phyloP scores from a whole-genome alignment of 2,329 filamentous ascomycete genomes.

The Corinectria fuckeliana region DNA sequence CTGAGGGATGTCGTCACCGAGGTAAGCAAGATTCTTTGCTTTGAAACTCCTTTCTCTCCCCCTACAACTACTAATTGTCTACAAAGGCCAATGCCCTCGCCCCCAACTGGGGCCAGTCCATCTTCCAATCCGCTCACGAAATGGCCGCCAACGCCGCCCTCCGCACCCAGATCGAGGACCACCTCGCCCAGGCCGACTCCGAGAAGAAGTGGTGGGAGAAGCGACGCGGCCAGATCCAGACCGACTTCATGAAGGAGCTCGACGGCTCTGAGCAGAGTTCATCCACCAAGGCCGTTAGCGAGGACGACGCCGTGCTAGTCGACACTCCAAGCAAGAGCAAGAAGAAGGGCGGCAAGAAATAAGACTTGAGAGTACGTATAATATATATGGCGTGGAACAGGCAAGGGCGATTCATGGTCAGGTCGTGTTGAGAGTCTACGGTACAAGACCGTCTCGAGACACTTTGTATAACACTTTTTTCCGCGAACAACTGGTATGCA shows the following conservation, averaged over 20 bases:
- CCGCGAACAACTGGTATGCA: constrained; percentile 1
- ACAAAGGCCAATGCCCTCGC: constrained; percentile 87
- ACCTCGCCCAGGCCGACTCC: constrained; percentile 71
- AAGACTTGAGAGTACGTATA: constrained; percentile 1
- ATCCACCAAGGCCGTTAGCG: constrained; percentile 46
- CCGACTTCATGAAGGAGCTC: constrained; percentile 85
- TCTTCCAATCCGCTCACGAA: constrained; percentile 98
- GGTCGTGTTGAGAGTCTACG: background rate
- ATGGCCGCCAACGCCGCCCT: constrained; percentile 85
- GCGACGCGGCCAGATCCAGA: constrained; percentile 74
- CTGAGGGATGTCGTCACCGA: constrained; percentile 92
- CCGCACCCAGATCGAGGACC: constrained; percentile 75
- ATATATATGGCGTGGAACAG: background rate
- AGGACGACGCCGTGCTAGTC: constrained; percentile 71
- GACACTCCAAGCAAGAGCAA: constrained; percentile 64
- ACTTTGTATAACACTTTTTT: constrained; percentile 17
- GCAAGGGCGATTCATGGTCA: background rate
- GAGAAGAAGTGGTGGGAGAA: constrained; percentile 96
- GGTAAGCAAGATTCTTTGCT: constrained; percentile 58
- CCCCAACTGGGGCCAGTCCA: constrained; percentile 88
- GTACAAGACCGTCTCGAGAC: constrained; percentile 7
- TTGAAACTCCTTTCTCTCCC: background rate
- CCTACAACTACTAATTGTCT: constrained; percentile 1
- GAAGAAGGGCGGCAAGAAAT: constrained; percentile 65
- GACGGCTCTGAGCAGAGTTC: constrained; percentile 64